Base-by-base conservation (phyloP, 1,139 yeast species). In the Taiozyma onychis region DNA sequence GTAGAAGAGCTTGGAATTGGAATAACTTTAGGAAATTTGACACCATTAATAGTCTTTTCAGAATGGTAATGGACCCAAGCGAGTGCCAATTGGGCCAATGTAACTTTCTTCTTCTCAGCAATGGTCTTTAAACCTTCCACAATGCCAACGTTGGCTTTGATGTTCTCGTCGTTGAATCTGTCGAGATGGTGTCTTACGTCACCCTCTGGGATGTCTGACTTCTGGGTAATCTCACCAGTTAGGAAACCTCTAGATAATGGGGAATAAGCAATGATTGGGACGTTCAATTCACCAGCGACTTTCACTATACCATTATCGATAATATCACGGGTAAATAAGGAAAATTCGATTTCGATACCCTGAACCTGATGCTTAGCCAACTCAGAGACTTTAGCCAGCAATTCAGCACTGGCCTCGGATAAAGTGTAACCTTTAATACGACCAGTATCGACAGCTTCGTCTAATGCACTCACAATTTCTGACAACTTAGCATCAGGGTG, bases 1-100 rank as follows among this genome's bases (percentile, higher is more conserved):
- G 82, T 77, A 7, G 89, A 76, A 10, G 88, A 82, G 49, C 90
- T 84, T 26, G 96, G 96, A 63, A 88, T 86, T 43, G 96, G 95
- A 44, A 89, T 67, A 46, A 88, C 74, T 50, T 72, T 74, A 16
- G 89, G 79, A 53, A 76, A 78, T 66, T 72, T 59, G 61, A 64
- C 45, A 61, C 72, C 57, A 71, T 77, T 44, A 8, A 64, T 68
- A 0, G 73, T 67, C 28, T 71, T 57, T 16, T 71, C 69, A 49
- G 69, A 66, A 56, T 66, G 62, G 43, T 67, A 66, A 54, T 74
- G 62, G 54, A 88, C 68, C 95, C 95, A 89, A 6, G 88, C 83
- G 41, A 89, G 70, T 0, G 96, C 85, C 52, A 88, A 69, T 53
- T 85, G 83, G 39, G 90, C 86, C 45, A 83, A 70, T 1, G 87